A percentile compares a stretch with the other conserved stretches of the same genome.
Conservation (phyloP, 768 basidiomycete species). For the Boletellus ananas region DNA sequence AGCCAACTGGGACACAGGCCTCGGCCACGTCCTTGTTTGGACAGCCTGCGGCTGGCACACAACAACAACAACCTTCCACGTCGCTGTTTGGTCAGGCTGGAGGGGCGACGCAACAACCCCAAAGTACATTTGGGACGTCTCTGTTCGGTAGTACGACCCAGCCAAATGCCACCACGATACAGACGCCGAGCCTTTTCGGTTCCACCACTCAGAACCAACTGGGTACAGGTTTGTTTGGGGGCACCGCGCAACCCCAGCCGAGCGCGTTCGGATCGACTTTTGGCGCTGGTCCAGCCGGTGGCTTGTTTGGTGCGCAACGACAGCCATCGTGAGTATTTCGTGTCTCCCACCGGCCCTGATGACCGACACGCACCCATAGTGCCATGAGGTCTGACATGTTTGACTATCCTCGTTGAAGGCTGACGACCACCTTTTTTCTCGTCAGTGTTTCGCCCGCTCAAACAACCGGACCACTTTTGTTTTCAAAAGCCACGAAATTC, state of each 20-base stretch:
- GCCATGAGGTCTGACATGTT: conserved; percentile 26
- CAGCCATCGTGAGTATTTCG: conserved; percentile 28
- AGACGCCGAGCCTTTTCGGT: conserved; percentile 18
- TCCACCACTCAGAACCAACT: conserved; percentile 20
- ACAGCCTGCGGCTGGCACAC: conserved; percentile 31
- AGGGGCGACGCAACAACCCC: conserved; percentile 21
- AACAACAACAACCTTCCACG: conserved; percentile 32
- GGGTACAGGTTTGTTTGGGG: conserved; percentile 28
- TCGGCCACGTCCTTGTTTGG: conserved; percentile 21
- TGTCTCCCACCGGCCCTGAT: neutral
- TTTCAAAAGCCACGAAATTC: conserved; percentile 64
- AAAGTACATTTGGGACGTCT: conserved; percentile 29
- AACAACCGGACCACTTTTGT: conserved; percentile 24
- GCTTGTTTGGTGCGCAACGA: conserved; percentile 30
- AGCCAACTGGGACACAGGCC: conserved; percentile 10
- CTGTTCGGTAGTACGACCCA: conserved; percentile 28
- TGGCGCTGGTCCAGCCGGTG: conserved; percentile 4
- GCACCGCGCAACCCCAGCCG: conserved; percentile 7
- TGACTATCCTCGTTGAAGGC: neutral
- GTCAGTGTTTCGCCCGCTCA: conserved; percentile 30
- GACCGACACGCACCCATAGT: conserved; percentile 3
- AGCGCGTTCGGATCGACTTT: neutral
- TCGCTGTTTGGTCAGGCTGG: conserved; percentile 38
- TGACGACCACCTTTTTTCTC: conserved; percentile 2
- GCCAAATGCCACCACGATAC: conserved; percentile 11